Conservation (phyloP, 768 basidiomycete genomes). For the Leccinum barrowsii region DNA sequence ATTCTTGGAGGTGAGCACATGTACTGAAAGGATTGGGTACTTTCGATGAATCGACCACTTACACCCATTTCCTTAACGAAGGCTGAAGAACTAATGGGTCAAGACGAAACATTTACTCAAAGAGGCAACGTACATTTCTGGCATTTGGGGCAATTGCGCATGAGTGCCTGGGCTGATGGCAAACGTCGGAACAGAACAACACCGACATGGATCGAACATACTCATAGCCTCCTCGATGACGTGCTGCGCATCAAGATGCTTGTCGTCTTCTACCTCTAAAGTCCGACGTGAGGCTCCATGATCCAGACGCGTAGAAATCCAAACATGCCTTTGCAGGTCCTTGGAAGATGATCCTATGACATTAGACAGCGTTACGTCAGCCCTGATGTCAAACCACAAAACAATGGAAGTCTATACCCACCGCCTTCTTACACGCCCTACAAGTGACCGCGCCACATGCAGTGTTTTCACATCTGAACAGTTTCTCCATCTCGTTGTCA, state of each 20-base stretch:
- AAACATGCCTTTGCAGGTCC: slow-evolving; percentile 65
- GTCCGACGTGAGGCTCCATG: neutral
- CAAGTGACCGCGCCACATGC: slow-evolving; percentile 79
- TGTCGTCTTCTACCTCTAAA: slow-evolving; percentile 73
- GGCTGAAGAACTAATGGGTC: slow-evolving; percentile 38
- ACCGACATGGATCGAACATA: slow-evolving; percentile 30
- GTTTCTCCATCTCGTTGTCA: slow-evolving; percentile 60
- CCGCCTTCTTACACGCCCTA: slow-evolving; percentile 70
- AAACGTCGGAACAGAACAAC: slow-evolving; percentile 1
- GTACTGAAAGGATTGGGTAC: neutral
- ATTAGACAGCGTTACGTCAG: slow-evolving; percentile 2
- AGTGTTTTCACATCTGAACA: slow-evolving; percentile 53
- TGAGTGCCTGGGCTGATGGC: slow-evolving; percentile 64
- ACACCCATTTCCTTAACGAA: slow-evolving; percentile 81
- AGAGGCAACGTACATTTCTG: slow-evolving; percentile 53
- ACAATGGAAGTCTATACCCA: slow-evolving; percentile 29
- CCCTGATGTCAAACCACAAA: neutral
- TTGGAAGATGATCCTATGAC: slow-evolving; percentile 73
- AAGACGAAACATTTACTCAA: neutral
- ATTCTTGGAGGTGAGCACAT: neutral
- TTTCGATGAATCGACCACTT: slow-evolving; percentile 25
- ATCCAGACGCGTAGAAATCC: neutral
- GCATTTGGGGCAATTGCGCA: slow-evolving; percentile 88
- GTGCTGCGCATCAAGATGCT: slow-evolving; percentile 70
- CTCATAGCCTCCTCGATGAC: slow-evolving; percentile 93